Percentiles rank a stretch among this genome's conserved stretches.
These are phyloP conservation scores for Pichia sp. DNA, from an alignment of 1,139 yeast genomes.

Conservation along the genomic window DNA sequence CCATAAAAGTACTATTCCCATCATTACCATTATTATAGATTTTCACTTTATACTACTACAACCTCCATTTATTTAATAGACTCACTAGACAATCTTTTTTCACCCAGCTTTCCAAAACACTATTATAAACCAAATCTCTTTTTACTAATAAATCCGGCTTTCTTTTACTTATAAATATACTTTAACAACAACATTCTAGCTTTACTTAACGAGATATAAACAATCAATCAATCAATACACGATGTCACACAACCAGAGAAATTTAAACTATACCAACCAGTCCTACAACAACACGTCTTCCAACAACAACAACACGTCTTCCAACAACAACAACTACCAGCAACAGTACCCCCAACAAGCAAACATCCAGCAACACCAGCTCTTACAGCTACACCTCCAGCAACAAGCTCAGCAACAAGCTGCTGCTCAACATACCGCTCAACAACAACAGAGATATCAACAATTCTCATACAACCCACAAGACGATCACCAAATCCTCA, in stretches of 20 bases:
- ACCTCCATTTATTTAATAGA: not conserved
- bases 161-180: not conserved
- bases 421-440: conserved; percentile 1
- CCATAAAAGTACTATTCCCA: no score
- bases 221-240: no score
- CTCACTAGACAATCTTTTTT: no score
- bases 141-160: no score
- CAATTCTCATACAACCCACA: not conserved
- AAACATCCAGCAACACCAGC: conserved; percentile 14
- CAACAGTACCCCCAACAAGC: conserved; percentile 16
- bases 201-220: not conserved
- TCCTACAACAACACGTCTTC: not conserved
- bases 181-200: not conserved
- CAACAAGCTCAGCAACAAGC: conserved; percentile 12
- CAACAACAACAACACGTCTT: conserved; percentile 10
- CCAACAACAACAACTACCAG: conserved; percentile 13
- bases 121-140: no score
- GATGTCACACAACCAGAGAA: conserved; percentile 13
- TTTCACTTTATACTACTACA: no score
- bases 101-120: no score
- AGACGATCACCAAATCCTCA: not conserved
- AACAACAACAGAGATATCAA: conserved; percentile 7
- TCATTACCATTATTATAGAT: no score
- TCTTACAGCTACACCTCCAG: conserved; percentile 11
- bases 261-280: conserved; percentile 5